These are phyloP conservation scores for Syzygium aromaticum DNA, from an alignment of 345 rosid genomes.

Conservation along the genomic window DNA sequence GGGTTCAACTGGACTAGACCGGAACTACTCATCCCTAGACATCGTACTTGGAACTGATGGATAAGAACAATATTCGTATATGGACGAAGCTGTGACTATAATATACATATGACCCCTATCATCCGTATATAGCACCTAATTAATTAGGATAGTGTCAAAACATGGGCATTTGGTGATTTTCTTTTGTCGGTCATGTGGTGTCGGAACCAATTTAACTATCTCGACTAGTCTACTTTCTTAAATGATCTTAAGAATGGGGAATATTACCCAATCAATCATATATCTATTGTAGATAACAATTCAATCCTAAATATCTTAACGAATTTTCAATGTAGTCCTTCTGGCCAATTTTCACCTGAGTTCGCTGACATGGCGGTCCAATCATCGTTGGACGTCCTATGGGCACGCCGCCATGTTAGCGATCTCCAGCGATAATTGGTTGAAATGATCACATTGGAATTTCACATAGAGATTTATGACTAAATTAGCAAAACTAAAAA, in stretches of 20 bases:
- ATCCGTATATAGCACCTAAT: background rate
- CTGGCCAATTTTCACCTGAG: background rate
- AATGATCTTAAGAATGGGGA: background rate
- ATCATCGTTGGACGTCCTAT: too few species aligned
- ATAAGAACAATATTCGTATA: background rate
- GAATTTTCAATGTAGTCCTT: background rate
- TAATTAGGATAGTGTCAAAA: background rate
- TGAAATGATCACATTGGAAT: background rate
- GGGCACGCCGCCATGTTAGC: too few species aligned
- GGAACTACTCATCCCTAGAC: background rate
- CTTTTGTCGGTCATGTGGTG: background rate
- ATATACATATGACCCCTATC: background rate
- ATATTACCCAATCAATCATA: background rate
- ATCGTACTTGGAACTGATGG: background rate
- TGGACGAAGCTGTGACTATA: background rate
- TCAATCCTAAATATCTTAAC: background rate
- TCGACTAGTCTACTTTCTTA: background rate
- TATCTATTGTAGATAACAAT: background rate
- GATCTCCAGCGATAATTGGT: background rate
- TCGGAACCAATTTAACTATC: background rate
- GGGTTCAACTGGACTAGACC: too few species aligned
- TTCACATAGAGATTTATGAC: background rate
- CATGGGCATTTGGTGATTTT: background rate
- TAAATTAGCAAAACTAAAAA: background rate
- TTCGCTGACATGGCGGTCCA: too few species aligned